These are phyloP conservation scores for Boletales sp. DNA, from an alignment of 768 basidiomycete species.

Conservation along the genomic window DNA sequence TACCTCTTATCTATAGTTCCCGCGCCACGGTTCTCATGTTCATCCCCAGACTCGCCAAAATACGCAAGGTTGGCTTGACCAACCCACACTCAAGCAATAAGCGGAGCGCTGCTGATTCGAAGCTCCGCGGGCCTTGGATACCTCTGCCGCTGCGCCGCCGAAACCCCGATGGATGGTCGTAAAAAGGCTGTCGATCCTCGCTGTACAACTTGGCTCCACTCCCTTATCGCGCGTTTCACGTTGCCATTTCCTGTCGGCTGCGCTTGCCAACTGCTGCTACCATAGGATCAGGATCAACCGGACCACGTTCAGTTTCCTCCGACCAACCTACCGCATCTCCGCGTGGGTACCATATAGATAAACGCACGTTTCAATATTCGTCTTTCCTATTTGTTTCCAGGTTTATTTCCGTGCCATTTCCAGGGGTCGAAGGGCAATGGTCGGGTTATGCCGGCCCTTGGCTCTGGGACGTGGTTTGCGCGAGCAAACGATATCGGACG, in stretches of 20 bases:
- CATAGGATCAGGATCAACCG: constrained; percentile 19
- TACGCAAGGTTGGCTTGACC: constrained; percentile 43
- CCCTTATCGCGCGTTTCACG: constrained; percentile 11
- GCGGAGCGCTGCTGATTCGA: constrained; percentile 9
- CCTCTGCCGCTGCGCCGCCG: constrained; percentile 39
- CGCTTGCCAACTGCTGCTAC: not conserved
- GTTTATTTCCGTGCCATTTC: constrained; percentile 7
- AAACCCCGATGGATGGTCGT: constrained; percentile 39
- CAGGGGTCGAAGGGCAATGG: not conserved
- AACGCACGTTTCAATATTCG: not conserved
- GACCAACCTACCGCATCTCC: constrained; percentile 12
- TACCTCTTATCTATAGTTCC: constrained; percentile 7
- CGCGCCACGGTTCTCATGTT: constrained; percentile 8
- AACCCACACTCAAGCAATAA: constrained; percentile 20
- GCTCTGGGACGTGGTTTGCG: not conserved
- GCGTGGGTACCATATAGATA: constrained; percentile 12
- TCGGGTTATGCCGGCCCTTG: constrained; percentile 4
- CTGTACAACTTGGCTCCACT: not conserved
- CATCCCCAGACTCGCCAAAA: constrained; percentile 37
- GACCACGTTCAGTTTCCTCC: constrained; percentile 3
- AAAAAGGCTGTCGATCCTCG: constrained; percentile 15
- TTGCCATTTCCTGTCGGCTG: not conserved
- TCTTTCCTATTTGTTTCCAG: constrained; percentile 6
- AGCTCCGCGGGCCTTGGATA: constrained; percentile 30
- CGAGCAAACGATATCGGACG: not conserved